Base-by-base conservation (phyloP, 331 rosid species). In the Quercus phellos region DNA sequence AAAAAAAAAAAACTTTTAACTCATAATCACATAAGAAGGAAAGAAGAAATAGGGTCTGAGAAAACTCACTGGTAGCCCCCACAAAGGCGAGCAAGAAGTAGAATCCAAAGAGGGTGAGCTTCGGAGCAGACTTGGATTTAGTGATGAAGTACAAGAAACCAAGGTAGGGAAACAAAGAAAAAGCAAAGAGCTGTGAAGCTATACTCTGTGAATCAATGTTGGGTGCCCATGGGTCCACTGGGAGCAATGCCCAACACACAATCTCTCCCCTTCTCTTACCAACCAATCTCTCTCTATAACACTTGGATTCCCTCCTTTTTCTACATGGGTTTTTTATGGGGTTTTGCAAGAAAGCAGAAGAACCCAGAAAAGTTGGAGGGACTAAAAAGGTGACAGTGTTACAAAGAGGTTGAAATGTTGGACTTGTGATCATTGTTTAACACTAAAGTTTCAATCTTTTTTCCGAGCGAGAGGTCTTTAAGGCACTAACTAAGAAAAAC, bases 191-290 rank as follows among this genome's bases (percentile, higher is more conserved):
- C 85, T 90, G 98, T 4, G 99, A 78, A 76, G 99, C 98, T 68
- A 94, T 85, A 84, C 97, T 91, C 84, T 92, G 86, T 27, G 99
- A 92, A 74, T 92, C 92, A 61, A 92, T 74, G 81, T 74, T 78
- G 72, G 99, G 97, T 13, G 97, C 91, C 99, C 99, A 94, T 69
- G 99, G 96, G 81, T 94, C 98, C 73, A 94, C 90, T 4, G 90
- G 91, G 8, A 90, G 70, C 6, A 93, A 75, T 26, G 87, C 84
- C 53, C 79, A 87, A 21, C 85, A 90, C 6, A 82, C 89, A 70
- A 74, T 74, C 68, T 81, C 84, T 68, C 76, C 55, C 79, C 87
- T 84, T 60, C 75, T 80, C 55, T 51, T 77, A 19, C 24, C 69
- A 46, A 81, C 24, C 73, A 58, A 61, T 73, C 46, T 67, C n/a